A percentile compares a stretch with the other conserved stretches of the same genome.
Conservation (phyloP, 2,329 filamentous ascomycete species). For the Epichloe sibirici region DNA sequence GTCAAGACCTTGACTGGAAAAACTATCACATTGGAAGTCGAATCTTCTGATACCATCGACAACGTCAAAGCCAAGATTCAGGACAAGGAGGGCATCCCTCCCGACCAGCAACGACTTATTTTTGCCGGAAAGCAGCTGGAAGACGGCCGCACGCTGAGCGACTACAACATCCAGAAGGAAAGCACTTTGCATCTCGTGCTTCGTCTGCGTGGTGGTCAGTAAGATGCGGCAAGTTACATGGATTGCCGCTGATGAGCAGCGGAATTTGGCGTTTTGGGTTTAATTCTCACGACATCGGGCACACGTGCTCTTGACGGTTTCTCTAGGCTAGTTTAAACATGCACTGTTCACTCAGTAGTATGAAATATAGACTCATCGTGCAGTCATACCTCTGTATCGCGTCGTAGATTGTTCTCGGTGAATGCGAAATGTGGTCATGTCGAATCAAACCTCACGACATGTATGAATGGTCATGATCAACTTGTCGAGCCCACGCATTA, state of each 20-base stretch:
- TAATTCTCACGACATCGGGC: not conserved
- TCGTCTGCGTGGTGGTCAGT: constrained; percentile 58
- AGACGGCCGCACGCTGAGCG: constrained; percentile 78
- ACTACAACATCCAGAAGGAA: constrained; percentile 97
- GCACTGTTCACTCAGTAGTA: not conserved
- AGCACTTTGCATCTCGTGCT: constrained; percentile 72
- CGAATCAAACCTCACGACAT: not conserved
- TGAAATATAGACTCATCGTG: not conserved
- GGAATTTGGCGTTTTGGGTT: constrained; percentile 45
- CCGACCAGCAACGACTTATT: constrained; percentile 87
- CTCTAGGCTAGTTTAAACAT: not conserved
- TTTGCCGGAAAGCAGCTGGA: constrained; percentile 91
- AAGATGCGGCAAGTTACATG: constrained; percentile 44
- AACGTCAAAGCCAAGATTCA: constrained; percentile 93
- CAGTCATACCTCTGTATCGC: not conserved
- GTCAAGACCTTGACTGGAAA: constrained; percentile 84
- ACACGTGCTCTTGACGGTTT: not conserved
- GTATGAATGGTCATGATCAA: not conserved
- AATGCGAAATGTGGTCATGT: no score
- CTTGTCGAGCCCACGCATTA: no score
- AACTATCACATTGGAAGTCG: constrained; percentile 87
- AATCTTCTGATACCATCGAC: constrained; percentile 83
- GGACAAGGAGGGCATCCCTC: constrained; percentile 86
- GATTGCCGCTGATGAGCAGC: constrained; percentile 51
- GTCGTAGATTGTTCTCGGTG: no score